A percentile compares a stretch with the other conserved stretches of the same genome.
phyloP scores from a whole-genome alignment of 805 yeast species.

The Kodamaea kaohsiungensis region DNA sequence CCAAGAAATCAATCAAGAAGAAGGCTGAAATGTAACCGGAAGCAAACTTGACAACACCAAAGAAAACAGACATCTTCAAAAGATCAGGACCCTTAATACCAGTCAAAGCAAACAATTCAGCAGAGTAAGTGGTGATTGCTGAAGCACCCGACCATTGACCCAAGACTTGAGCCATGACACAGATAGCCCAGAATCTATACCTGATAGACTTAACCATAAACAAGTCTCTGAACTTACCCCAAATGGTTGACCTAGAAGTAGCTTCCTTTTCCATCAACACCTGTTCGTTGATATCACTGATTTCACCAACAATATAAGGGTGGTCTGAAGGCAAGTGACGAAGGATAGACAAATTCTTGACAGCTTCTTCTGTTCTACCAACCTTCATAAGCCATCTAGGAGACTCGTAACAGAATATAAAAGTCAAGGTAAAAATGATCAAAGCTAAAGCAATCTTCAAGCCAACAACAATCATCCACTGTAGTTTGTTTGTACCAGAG shows the following conservation, averaged over 20 bases:
- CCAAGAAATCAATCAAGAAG: conserved; percentile 54
- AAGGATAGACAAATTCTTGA: conserved; percentile 34
- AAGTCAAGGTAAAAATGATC: conserved; percentile 31
- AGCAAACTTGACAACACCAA: conserved; percentile 54
- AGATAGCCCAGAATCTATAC: conserved; percentile 46
- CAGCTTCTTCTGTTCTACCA: conserved; percentile 30
- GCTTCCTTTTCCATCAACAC: conserved; percentile 31
- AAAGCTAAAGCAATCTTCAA: conserved; percentile 43
- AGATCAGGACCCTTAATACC: conserved; percentile 20
- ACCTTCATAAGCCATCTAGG: conserved; percentile 39
- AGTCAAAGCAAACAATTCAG: conserved; percentile 35
- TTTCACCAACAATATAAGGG: conserved; percentile 45
- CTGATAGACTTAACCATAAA: conserved; percentile 30
- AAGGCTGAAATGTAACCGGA: conserved; percentile 52
- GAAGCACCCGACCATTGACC: conserved; percentile 28
- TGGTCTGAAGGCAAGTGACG: conserved; percentile 33
- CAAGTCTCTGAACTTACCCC: conserved; percentile 31
- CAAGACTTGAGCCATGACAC: conserved; percentile 22
- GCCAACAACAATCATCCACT: conserved; percentile 42
- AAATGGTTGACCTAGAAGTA: conserved; percentile 10
- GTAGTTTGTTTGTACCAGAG: conserved; percentile 25
- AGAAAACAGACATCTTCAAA: conserved; percentile 40
- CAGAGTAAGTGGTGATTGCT: conserved; percentile 55
- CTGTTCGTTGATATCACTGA: conserved; percentile 40
- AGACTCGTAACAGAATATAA: conserved; percentile 32